A percentile compares a stretch with the other conserved stretches of the same genome.
phyloP scores from a whole-genome alignment of 164 flowering plant genomes.

The Magnolia officinalis region DNA sequence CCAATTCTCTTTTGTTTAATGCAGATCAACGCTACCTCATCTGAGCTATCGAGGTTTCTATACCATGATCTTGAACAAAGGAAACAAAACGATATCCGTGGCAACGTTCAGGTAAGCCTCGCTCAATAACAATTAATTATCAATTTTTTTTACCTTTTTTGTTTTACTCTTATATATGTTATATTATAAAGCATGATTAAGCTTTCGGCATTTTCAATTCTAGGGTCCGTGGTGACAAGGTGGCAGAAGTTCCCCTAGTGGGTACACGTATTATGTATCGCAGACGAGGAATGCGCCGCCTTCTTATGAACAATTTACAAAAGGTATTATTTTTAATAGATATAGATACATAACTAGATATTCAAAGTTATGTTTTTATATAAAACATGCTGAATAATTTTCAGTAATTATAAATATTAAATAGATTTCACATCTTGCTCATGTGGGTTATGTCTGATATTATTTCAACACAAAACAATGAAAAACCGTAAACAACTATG shows the following conservation, averaged over 20 bases:
- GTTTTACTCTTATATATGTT: not conserved
- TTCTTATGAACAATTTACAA: constrained; percentile 66
- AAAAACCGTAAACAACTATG: not conserved
- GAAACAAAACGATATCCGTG: constrained; percentile 64
- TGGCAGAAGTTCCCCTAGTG: constrained; percentile 87
- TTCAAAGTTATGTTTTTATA: too few species aligned
- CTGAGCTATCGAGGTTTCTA: constrained; percentile 77
- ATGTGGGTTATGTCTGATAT: too few species aligned
- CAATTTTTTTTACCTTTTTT: not conserved
- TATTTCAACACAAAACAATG: too few species aligned
- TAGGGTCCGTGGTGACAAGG: constrained; percentile 69
- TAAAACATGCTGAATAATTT: too few species aligned
- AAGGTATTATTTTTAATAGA: not conserved
- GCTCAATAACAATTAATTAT: not conserved
- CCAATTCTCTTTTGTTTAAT: not conserved
- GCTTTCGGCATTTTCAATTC: not conserved
- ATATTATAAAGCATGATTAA: not conserved
- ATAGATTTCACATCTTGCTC: too few species aligned
- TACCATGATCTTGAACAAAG: constrained; percentile 63
- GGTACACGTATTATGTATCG: constrained; percentile 74
- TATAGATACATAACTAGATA: too few species aligned
- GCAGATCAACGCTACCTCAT: constrained; percentile 64
- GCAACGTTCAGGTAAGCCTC: constrained; percentile 62
- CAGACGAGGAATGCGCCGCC: constrained; percentile 77
- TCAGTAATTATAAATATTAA: too few species aligned